A percentile compares a stretch with the other conserved stretches of the same genome.
These are phyloP conservation scores for Haematococcus sp. DNA, from an alignment of 139 green algal genomes.

Conservation along the genomic window DNA sequence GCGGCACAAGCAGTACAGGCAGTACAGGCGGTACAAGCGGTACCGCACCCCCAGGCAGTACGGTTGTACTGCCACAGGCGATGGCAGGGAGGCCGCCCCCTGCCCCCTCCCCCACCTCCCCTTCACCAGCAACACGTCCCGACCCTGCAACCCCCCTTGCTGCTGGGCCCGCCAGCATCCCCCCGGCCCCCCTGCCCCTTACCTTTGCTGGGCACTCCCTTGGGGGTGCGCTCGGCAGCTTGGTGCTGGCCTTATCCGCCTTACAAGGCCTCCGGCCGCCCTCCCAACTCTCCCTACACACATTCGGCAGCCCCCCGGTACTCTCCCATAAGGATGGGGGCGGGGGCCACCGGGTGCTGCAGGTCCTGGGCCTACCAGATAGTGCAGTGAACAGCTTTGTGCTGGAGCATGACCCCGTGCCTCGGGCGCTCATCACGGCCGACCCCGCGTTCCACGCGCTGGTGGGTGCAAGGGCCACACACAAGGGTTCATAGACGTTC, in stretches of 20 bases:
- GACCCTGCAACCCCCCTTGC: no score
- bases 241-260: constrained; percentile 20
- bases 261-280: background rate
- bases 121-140: background rate
- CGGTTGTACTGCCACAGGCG: no score
- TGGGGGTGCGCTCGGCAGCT: constrained; percentile 45
- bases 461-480: background rate
- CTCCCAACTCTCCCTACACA: constrained; percentile 24
- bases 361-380: constrained; percentile 5
- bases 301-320: constrained; percentile 65
- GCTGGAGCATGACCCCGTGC: constrained; percentile 66
- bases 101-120: no score
- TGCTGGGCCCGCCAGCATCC: background rate
- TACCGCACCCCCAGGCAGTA: no score
- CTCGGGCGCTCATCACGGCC: constrained; percentile 56
- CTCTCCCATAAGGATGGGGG: constrained; percentile 46
- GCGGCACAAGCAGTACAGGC: no score
- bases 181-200: constrained; percentile 21
- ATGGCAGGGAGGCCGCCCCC: no score
- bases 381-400: constrained; percentile 50
- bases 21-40: no score
- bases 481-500: no score
- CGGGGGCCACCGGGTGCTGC: constrained; percentile 16
- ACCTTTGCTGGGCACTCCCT: constrained; percentile 57
- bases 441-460: constrained; percentile 52